Conservation (phyloP, 306 rosid genomes). For the Vigna unguiculata region DNA sequence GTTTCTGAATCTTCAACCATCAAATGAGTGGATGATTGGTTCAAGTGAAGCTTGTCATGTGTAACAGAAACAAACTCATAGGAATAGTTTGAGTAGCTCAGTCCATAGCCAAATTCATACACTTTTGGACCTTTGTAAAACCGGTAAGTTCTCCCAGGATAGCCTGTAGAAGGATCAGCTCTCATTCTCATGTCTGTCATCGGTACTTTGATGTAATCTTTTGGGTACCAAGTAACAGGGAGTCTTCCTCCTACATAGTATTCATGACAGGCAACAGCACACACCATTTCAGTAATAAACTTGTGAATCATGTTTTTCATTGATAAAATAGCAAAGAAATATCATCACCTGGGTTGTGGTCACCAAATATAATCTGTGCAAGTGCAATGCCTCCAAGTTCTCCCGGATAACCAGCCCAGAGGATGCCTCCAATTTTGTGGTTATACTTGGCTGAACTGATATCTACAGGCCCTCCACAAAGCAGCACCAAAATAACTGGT, state of each 20-base stretch:
- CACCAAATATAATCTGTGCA: slow-evolving; percentile 86
- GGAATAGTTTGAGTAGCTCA: slow-evolving; percentile 79
- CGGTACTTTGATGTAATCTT: slow-evolving; percentile 66
- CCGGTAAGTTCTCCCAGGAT: slow-evolving; percentile 86
- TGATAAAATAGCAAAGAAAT: background rate
- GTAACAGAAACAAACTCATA: slow-evolving; percentile 62
- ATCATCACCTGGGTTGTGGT: slow-evolving; percentile 93
- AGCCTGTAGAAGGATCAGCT: slow-evolving; percentile 64
- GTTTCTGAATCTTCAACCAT: slow-evolving; percentile 56
- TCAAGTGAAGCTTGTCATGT: slow-evolving; percentile 62
- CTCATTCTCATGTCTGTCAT: slow-evolving; percentile 99
- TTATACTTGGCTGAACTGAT: slow-evolving; percentile 71
- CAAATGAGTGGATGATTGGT: slow-evolving; percentile 54
- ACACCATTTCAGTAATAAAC: slow-evolving; percentile 22
- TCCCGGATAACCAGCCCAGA: slow-evolving; percentile 99
- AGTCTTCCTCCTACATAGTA: slow-evolving; percentile 85
- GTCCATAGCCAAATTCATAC: slow-evolving; percentile 84
- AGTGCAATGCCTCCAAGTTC: slow-evolving; percentile 85
- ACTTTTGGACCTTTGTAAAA: slow-evolving; percentile 81
- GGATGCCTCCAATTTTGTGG: slow-evolving; percentile 73
- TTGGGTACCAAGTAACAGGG: slow-evolving; percentile 92
- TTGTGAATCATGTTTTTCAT: slow-evolving; percentile 5
- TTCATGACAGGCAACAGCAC: slow-evolving; percentile 17
- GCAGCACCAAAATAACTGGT: slow-evolving; percentile 78
- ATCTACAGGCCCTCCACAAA: slow-evolving; percentile 91